Conservation (phyloP, 2,329 filamentous ascomycete species). For the Alternaria postmessia region DNA sequence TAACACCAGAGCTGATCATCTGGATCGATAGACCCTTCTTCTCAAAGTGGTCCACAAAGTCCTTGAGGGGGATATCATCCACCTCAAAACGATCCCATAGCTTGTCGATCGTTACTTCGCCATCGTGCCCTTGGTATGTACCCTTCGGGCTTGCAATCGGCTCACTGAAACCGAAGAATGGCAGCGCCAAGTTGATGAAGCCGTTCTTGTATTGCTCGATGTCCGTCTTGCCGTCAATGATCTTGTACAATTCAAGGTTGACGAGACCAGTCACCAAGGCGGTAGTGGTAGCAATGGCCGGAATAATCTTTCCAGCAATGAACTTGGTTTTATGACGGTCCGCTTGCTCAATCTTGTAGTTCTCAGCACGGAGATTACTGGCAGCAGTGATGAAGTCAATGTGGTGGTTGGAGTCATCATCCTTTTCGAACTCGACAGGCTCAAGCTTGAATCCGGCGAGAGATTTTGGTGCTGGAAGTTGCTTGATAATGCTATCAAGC, state of each 20-base stretch:
- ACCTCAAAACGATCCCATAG: constrained; percentile 98
- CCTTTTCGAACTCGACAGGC: constrained; percentile 97
- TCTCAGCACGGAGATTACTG: constrained; percentile 94
- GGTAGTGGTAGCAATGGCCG: constrained; percentile 96
- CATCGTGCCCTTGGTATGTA: constrained; percentile 80
- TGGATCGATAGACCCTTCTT: constrained; percentile 79
- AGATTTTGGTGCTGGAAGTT: constrained; percentile 79
- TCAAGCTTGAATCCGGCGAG: constrained; percentile 88
- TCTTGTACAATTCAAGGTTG: constrained; percentile 92
- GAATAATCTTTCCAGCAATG: constrained; percentile 99
- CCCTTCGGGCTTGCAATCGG: constrained; percentile 94
- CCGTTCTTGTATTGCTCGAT: constrained; percentile 99
- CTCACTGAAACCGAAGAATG: constrained; percentile 98
- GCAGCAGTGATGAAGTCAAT: constrained; percentile 99
- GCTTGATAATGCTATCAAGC: constrained; percentile 73
- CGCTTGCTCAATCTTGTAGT: constrained; percentile 94
- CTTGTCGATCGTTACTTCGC: constrained; percentile 86
- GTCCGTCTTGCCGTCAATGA: constrained; percentile 94
- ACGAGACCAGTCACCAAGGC: constrained; percentile 94
- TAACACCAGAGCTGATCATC: constrained; percentile 98
- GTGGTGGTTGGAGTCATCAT: constrained; percentile 96
- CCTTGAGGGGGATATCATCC: constrained; percentile 80
- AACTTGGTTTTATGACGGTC: constrained; percentile 99
- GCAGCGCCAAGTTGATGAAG: constrained; percentile 93
- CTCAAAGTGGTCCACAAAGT: constrained; percentile 85